Evolutionary conservation across 2,329 filamentous ascomycete genomes (phyloP).

Genomic region (Calonectria montana): DNA sequence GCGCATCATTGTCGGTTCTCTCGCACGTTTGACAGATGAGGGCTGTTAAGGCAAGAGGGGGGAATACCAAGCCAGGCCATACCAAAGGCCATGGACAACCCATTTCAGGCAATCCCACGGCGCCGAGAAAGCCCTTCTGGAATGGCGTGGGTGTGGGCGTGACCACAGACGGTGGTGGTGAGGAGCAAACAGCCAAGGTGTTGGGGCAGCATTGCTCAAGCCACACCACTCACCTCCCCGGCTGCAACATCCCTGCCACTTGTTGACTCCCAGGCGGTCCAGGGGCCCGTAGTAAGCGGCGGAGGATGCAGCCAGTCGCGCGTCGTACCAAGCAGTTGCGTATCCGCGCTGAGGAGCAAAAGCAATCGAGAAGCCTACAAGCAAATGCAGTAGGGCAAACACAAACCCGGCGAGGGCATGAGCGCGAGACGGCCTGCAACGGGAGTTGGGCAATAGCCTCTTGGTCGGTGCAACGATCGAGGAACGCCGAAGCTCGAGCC

Average conservation of each 20-base stretch:
- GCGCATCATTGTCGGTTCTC: constrained; percentile 22
- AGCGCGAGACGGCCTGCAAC: neutral
- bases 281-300: constrained; percentile 24
- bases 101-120: constrained; percentile 18
- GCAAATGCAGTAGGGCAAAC: neutral
- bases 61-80: constrained; percentile 12
- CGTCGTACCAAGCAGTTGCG: constrained; percentile 20
- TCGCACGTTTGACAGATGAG: constrained; percentile 39
- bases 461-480: neutral
- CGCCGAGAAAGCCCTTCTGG: constrained; percentile 13
- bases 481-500: neutral
- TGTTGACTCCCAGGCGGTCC: constrained; percentile 18
- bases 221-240: constrained; percentile 10
- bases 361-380: neutral
- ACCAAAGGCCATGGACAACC: constrained; percentile 14
- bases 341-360: constrained; percentile 13
- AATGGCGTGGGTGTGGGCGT: constrained; percentile 13
- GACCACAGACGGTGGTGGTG: constrained; percentile 12
- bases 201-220: constrained; percentile 1
- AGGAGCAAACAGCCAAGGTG: neutral
- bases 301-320: constrained; percentile 21
- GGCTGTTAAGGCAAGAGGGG: constrained; percentile 30
- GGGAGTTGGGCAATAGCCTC: neutral
- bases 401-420: neutral
- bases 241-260: constrained; percentile 16